Evolutionary conservation across 2,329 filamentous ascomycete genomes (phyloP), one percentile per base, ranked within the genome.

Genomic region (Phaeosphaeriaceae sp.): DNA sequence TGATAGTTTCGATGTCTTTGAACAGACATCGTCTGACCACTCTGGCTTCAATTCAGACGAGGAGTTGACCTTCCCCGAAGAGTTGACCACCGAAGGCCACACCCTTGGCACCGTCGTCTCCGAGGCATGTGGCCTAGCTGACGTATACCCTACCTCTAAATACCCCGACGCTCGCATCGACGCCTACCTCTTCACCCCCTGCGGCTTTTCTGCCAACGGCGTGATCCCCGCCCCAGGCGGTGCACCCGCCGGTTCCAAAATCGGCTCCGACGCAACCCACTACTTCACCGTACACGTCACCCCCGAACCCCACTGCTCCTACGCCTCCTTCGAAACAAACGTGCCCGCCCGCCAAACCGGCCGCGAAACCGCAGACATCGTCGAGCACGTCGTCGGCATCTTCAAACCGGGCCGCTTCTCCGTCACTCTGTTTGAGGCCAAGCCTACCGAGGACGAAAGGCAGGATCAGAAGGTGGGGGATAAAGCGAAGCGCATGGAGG

Each of bases 221-320:
- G 92, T 99, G 16, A 84, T 99, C 34, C 94, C 94, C 6, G 87
- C 91, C 40, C 86, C 90, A 0, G 78, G 67, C 16, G 68, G 66
- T 28, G 71, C 83, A 12, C 78, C 80, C 51, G 73, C 72, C 30
- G 68, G 67, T 17, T 68, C 77, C 28, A 79, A 75, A 52, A 71
- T 70, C 34, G 65, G 67, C 34, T 73, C 68, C 6, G 68, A 72
- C 38, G 66, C 67, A 11, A 73, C 70, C 1, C 92, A 97, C 76
- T 99, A 99, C 78, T 99, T 97, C 77, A 99, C 93, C 1, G 94
- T 99, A 18, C 94, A 99, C 70, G 94, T 99, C 60, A 99, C 94
- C 0, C 94, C 94, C 0, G 94, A 99, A 80, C 91, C 93, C 12
- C 87, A 96, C 67, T 99, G 93, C 80, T 97, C 92, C 4, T 99